phyloP scores from a whole-genome alignment of 2,329 filamentous ascomycete genomes.

The Chaetomium olivaceum region DNA sequence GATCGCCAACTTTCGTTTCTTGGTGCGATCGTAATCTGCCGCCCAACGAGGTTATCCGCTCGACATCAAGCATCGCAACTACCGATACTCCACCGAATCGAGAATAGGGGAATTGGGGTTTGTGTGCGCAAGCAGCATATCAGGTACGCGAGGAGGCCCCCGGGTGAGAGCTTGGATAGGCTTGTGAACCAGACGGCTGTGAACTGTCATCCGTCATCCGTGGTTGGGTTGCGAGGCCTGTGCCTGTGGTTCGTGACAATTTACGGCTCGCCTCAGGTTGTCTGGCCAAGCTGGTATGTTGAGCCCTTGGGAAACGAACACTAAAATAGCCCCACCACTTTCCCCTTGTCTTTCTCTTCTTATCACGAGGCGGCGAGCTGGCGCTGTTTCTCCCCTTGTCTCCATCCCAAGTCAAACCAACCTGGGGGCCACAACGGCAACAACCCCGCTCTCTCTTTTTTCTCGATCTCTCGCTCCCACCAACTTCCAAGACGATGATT shows the following conservation, averaged over 20 bases:
- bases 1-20: conserved; percentile 27
- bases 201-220: conserved; percentile 20
- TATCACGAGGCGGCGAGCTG: background rate
- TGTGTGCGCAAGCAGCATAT: conserved; percentile 6
- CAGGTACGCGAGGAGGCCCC: conserved; percentile 1
- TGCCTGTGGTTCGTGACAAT: conserved; percentile 26
- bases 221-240: conserved; percentile 18
- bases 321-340: background rate
- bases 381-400: background rate
- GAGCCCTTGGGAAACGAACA: background rate
- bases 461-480: background rate
- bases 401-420: background rate
- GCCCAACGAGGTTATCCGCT: conserved; percentile 2
- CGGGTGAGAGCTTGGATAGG: conserved; percentile 10
- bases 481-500: background rate
- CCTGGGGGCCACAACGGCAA: background rate
- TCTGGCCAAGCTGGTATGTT: conserved; percentile 22
- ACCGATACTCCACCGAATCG: background rate
- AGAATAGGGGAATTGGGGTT: background rate
- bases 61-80: background rate
- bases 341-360: background rate
- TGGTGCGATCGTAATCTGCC: conserved; percentile 14
- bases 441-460: background rate
- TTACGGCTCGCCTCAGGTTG: conserved; percentile 15
- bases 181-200: conserved; percentile 20